These are phyloP conservation scores for Sporobolomyces phaffii DNA, from an alignment of 768 basidiomycete species.

Conservation along the genomic window DNA sequence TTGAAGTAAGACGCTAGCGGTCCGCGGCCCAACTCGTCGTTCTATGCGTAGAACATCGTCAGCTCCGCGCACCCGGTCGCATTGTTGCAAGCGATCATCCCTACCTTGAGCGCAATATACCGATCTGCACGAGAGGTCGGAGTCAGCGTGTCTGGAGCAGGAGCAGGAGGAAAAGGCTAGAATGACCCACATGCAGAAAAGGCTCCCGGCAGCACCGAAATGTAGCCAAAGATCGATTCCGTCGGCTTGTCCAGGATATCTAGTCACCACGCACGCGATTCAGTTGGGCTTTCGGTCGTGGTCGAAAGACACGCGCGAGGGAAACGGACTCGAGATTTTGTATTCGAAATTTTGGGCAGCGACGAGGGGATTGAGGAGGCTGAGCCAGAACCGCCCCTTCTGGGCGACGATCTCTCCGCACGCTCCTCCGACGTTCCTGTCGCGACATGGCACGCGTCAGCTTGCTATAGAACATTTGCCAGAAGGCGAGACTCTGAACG, in stretches of 20 bases:
- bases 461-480: too few relatives aligned
- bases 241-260: constrained; percentile 70
- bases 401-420: constrained; percentile 56
- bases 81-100: too few relatives aligned
- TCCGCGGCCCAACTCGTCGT: constrained; percentile 79
- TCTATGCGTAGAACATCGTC: constrained; percentile 53
- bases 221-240: constrained; percentile 58
- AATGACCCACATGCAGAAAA: constrained; percentile 82
- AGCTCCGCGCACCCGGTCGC: too few relatives aligned
- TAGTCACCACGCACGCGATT: background rate
- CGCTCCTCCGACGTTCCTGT: constrained; percentile 87
- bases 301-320: background rate
- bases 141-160: background rate
- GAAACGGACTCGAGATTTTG: constrained; percentile 59
- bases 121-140: constrained; percentile 43
- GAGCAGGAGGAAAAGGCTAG: constrained; percentile 44
- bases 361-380: constrained; percentile 64
- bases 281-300: background rate
- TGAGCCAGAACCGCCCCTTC: constrained; percentile 82
- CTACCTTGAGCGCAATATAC: constrained; percentile 63
- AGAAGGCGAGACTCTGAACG: too few relatives aligned
- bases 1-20: constrained; percentile 90
- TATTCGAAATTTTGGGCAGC: constrained; percentile 97
- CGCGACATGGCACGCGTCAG: constrained; percentile 46
- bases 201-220: constrained; percentile 70